Evolutionary conservation across 345 rosid genomes (phyloP).

Genomic region (Hevea brasiliensis): DNA sequence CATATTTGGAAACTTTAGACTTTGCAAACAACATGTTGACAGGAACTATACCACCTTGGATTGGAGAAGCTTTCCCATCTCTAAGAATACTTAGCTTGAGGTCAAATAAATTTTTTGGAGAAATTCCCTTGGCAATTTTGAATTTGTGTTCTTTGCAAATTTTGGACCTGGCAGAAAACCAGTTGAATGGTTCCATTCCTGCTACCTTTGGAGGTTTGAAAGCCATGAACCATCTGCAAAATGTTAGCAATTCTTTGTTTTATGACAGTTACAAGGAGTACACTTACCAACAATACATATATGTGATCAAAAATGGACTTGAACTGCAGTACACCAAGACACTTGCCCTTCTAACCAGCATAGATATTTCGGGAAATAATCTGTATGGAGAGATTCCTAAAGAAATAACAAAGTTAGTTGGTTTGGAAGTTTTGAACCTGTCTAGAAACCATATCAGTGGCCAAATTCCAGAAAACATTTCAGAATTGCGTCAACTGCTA

Average conservation of each 20-base stretch:
- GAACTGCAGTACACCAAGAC: conserved; percentile 37
- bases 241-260: conserved; percentile 23
- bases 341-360: conserved; percentile 44
- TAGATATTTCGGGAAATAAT: conserved; percentile 39
- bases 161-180: conserved; percentile 44
- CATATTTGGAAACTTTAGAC: conserved; percentile 34
- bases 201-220: conserved; percentile 29
- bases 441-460: conserved; percentile 37
- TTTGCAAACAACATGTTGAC: conserved; percentile 36
- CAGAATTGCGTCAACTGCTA: conserved; percentile 32
- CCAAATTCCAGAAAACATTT: conserved; percentile 35
- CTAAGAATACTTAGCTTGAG: conserved; percentile 16
- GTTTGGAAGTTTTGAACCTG: conserved; percentile 37
- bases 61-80: conserved; percentile 12
- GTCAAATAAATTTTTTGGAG: conserved; percentile 16
- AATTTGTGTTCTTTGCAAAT: conserved; percentile 37
- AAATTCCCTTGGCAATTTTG: conserved; percentile 5
- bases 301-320: conserved; percentile 11
- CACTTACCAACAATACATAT: too few relatives aligned
- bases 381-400: conserved; percentile 39
- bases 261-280: conserved; percentile 7
- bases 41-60: conserved; percentile 37
- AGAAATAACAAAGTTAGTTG: conserved; percentile 33
- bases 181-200: conserved; percentile 37
- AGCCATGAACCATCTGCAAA: conserved; percentile 36